Evolutionary conservation across 495 filamentous ascomycete genomes (phyloP).

Genomic region (Lepraria neglecta): DNA sequence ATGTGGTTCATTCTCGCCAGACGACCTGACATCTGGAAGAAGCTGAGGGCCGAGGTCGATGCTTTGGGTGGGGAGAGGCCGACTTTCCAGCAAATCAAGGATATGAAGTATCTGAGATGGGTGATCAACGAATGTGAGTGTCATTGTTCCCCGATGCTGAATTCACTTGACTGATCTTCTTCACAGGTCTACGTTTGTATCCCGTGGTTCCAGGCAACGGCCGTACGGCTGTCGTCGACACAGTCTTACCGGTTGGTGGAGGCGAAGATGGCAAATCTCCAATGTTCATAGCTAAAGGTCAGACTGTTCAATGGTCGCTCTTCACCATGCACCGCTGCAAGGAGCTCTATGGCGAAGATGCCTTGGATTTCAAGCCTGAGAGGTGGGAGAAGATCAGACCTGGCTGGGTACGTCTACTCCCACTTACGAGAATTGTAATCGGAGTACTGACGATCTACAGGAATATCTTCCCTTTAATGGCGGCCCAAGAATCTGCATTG

Average conservation of each 20-base stretch:
- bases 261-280: conserved; percentile 45
- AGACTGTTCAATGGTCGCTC: conserved; percentile 24
- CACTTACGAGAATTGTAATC: conserved; percentile 23
- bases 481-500: conserved; percentile 82
- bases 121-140: conserved; percentile 42
- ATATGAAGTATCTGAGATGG: conserved; percentile 45
- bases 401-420: conserved; percentile 37
- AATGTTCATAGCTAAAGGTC: conserved; percentile 40
- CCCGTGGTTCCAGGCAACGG: conserved; percentile 53
- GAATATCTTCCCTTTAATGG: conserved; percentile 74
- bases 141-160: conserved; percentile 31
- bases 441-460: conserved; percentile 36
- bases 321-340: conserved; percentile 33
- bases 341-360: conserved; percentile 35
- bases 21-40: conserved; percentile 26
- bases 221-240: conserved; percentile 44
- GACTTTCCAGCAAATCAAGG: conserved; percentile 40
- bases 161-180: conserved; percentile 36
- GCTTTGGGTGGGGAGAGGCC: conserved; percentile 30
- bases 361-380: conserved; percentile 29
- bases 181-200: conserved; percentile 48
- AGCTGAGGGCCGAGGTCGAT: conserved; percentile 23
- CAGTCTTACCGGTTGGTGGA: conserved; percentile 47
- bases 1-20: conserved; percentile 23
- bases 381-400: conserved; percentile 58